Conservation (phyloP, 805 yeast genomes). For the Cephaloascus albidus region DNA sequence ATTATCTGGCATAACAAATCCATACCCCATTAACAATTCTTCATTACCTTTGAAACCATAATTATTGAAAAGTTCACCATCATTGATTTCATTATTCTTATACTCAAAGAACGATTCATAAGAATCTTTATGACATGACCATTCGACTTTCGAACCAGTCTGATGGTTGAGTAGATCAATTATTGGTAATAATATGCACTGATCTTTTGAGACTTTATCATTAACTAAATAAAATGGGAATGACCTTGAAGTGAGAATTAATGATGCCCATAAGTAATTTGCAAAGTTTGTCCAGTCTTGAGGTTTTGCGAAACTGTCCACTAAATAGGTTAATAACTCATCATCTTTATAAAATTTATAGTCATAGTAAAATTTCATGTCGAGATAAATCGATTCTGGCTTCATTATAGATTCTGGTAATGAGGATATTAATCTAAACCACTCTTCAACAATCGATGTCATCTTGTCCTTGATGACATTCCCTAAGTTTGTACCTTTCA, state of each 20-base stretch:
- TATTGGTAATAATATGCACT: slow-evolving; percentile 68
- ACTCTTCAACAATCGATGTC: slow-evolving; percentile 44
- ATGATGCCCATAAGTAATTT: slow-evolving; percentile 67
- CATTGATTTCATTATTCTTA: slow-evolving; percentile 18
- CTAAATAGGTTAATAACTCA: slow-evolving; percentile 20
- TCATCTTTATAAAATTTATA: slow-evolving; percentile 26
- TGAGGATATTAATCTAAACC: slow-evolving; percentile 34
- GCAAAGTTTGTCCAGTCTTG: slow-evolving; percentile 56
- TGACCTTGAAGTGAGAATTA: slow-evolving; percentile 66
- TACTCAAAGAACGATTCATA: slow-evolving; percentile 27
- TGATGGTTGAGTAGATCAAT: slow-evolving; percentile 75
- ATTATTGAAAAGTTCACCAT: slow-evolving; percentile 61
- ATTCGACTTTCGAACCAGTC: slow-evolving; percentile 48
- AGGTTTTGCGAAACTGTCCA: slow-evolving; percentile 8
- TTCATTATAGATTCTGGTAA: slow-evolving; percentile 19
- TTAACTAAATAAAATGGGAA: slow-evolving; percentile 67
- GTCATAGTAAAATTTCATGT: slow-evolving; percentile 34
- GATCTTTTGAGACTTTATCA: slow-evolving; percentile 21
- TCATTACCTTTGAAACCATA: slow-evolving; percentile 88
- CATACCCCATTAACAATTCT: slow-evolving; percentile 73
- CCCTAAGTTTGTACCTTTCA: slow-evolving; percentile 67
- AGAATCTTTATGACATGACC: slow-evolving; percentile 30
- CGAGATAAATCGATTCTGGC: slow-evolving; percentile 24
- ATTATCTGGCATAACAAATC: slow-evolving; percentile 57
- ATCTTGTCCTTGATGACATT: slow-evolving; percentile 40